phyloP scores from a whole-genome alignment of 495 filamentous ascomycete species.

The Parathielavia appendiculata region DNA sequence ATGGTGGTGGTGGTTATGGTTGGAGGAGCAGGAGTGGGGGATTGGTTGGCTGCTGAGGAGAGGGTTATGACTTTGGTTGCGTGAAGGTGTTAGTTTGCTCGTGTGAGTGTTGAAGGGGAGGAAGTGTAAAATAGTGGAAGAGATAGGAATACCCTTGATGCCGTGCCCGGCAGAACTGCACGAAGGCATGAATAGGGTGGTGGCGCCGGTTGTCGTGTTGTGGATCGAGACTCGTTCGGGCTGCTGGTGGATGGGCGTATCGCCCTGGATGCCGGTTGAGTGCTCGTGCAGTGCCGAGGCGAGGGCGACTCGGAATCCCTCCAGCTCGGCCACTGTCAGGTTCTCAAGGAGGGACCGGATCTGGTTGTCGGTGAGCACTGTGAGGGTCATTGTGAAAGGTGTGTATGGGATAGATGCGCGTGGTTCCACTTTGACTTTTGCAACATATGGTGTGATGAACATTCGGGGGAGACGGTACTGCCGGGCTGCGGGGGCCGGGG shows the following conservation, averaged over 20 bases:
- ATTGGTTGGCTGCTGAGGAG: conserved; percentile 21
- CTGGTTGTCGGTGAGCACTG: conserved; percentile 67
- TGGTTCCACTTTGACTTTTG: no score
- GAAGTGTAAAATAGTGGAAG: neutral
- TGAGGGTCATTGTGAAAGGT: conserved; percentile 58
- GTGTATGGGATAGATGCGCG: neutral
- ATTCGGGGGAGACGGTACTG: no score
- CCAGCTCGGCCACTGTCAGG: conserved; percentile 63
- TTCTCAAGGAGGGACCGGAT: conserved; percentile 65
- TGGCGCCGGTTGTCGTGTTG: conserved; percentile 60
- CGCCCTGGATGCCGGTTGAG: conserved; percentile 58
- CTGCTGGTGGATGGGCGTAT: conserved; percentile 63
- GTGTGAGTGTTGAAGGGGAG: neutral
- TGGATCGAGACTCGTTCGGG: conserved; percentile 70
- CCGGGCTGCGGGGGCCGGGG: neutral
- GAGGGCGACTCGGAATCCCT: conserved; percentile 61
- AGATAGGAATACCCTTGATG: conserved; percentile 50
- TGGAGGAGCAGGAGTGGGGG: conserved; percentile 12
- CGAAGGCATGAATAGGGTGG: conserved; percentile 91
- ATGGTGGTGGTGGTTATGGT: conserved; percentile 12
- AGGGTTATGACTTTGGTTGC: conserved; percentile 34
- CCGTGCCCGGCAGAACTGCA: conserved; percentile 44
- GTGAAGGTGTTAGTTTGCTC: neutral
- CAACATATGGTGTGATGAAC: no score
- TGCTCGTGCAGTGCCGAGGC: conserved; percentile 74